Evolutionary conservation across 2,329 filamentous ascomycete species (phyloP).

Genomic region (Trichophaea hybrida): DNA sequence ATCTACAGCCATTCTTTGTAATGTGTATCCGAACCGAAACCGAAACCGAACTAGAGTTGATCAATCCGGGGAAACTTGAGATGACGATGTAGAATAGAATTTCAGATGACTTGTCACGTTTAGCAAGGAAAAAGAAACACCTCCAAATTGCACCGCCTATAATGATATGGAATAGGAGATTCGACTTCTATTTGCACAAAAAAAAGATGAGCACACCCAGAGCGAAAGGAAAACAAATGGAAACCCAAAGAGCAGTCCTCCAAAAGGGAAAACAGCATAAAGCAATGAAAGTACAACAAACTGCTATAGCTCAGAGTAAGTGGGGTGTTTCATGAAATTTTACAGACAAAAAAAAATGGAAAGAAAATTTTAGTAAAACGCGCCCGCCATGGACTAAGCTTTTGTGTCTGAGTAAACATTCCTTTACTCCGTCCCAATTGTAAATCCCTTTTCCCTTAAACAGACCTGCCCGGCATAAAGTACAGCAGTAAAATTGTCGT

Average conservation of each 20-base stretch:
- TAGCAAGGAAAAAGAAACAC: too few species aligned
- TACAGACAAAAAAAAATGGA: not conserved
- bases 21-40: too few species aligned
- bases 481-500: slow-evolving; percentile 5
- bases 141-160: too few species aligned
- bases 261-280: not conserved
- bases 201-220: not conserved
- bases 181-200: not conserved
- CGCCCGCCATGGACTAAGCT: not conserved
- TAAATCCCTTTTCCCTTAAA: not conserved
- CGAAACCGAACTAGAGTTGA: too few species aligned
- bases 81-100: too few species aligned
- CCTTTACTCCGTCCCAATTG: slow-evolving; percentile 2
- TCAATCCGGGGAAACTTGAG: too few species aligned
- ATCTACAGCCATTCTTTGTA: too few species aligned
- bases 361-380: not conserved
- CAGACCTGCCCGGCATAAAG: slow-evolving; percentile 1
- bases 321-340: not conserved
- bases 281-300: not conserved
- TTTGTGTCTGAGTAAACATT: not conserved
- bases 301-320: too few species aligned
- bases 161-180: not conserved
- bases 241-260: not conserved
- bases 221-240: not conserved
- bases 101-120: not conserved